phyloP scores from a whole-genome alignment of 768 basidiomycete genomes.

The Leccinellum rugosiceps region DNA sequence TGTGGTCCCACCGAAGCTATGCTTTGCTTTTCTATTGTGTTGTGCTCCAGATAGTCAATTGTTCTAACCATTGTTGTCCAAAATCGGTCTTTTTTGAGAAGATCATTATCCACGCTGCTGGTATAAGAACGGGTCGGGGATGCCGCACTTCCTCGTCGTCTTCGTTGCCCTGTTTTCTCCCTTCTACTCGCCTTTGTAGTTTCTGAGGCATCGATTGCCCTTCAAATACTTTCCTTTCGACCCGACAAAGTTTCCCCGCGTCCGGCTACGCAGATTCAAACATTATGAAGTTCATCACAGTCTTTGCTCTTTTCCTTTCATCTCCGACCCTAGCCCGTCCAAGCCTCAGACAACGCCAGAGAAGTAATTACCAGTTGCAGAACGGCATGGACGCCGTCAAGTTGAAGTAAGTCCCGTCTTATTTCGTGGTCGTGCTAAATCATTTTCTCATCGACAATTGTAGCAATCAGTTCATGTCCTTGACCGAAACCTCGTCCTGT shows the following conservation, averaged over 20 bases:
- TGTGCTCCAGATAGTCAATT: constrained; percentile 10
- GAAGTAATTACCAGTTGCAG: constrained; percentile 28
- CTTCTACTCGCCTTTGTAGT: constrained; percentile 6
- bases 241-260: background rate
- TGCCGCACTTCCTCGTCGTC: background rate
- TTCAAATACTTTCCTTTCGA: background rate
- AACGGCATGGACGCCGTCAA: constrained; percentile 43
- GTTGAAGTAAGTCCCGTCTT: constrained; percentile 35
- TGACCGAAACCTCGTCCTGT: constrained; percentile 33
- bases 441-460: constrained; percentile 2
- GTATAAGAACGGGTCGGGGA: constrained; percentile 17
- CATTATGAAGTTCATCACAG: constrained; percentile 38
- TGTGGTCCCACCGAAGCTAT: background rate
- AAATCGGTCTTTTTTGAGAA: background rate
- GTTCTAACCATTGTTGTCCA: constrained; percentile 17
- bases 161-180: background rate
- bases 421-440: background rate
- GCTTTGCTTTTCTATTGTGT: constrained; percentile 11
- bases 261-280: background rate
- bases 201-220: constrained; percentile 8
- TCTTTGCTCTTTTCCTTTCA: constrained; percentile 32
- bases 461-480: constrained; percentile 20
- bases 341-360: constrained; percentile 29
- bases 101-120: background rate
- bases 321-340: constrained; percentile 35